Conservation (phyloP, 768 basidiomycete species). For the Clitopilus passeckerianus region DNA sequence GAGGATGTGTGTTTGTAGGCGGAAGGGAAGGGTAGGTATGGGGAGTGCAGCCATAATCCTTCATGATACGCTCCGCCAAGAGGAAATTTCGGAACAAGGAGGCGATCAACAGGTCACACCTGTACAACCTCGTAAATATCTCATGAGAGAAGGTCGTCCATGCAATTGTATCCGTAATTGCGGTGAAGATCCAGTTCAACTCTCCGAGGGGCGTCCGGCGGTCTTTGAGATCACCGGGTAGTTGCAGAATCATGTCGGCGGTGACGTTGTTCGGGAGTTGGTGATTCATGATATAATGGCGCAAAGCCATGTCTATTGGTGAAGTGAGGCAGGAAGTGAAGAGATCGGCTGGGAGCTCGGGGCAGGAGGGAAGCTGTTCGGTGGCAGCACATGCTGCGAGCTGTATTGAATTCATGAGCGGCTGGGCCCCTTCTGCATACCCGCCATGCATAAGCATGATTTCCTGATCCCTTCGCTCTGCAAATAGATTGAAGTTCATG, state of each 20-base stretch:
- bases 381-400: constrained; percentile 91
- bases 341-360: constrained; percentile 94
- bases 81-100: constrained; percentile 97
- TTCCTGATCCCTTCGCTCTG: constrained; percentile 71
- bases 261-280: constrained; percentile 77
- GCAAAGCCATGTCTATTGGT: constrained; percentile 95
- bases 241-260: constrained; percentile 88
- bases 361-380: constrained; percentile 90
- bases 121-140: constrained; percentile 88
- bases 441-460: constrained; percentile 52
- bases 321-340: constrained; percentile 98
- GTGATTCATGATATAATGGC: constrained; percentile 90
- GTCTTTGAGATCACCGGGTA: constrained; percentile 96
- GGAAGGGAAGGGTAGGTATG: constrained; percentile 90
- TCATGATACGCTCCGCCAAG: constrained; percentile 96
- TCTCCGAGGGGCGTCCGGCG: constrained; percentile 94
- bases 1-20: constrained; percentile 91
- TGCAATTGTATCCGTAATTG: constrained; percentile 98
- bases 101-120: constrained; percentile 93
- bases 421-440: constrained; percentile 56
- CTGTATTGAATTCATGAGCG: constrained; percentile 85
- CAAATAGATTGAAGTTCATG: constrained; percentile 80
- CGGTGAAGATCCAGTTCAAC: constrained; percentile 99
- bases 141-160: constrained; percentile 97
- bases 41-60: constrained; percentile 95